phyloP scores from a whole-genome alignment of 2,329 filamentous ascomycete species.

The Byssoonygena ceratinophila region DNA sequence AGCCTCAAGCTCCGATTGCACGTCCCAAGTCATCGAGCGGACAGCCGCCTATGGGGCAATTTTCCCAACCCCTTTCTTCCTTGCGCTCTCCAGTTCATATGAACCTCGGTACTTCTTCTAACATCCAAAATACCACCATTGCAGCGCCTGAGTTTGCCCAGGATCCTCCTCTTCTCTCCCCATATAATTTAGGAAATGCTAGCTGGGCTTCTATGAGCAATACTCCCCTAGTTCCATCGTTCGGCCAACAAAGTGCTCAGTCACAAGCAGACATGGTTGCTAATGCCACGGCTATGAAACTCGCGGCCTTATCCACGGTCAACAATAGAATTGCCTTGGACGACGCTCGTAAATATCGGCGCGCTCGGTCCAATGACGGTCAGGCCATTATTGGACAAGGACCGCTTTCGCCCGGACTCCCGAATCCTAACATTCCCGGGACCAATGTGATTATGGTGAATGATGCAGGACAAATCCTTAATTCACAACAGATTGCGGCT shows the following conservation, averaged over 20 bases:
- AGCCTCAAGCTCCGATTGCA: conserved; percentile 44
- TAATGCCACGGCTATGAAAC: conserved; percentile 97
- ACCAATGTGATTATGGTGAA: conserved; percentile 89
- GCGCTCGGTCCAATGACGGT: conserved; percentile 78
- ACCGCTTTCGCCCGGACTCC: conserved; percentile 57
- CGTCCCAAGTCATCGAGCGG: conserved; percentile 70
- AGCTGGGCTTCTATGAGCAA: conserved; percentile 99
- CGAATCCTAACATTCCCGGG: conserved; percentile 52
- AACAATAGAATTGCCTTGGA: conserved; percentile 97
- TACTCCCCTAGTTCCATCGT: conserved; percentile 87
- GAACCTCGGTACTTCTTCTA: conserved; percentile 50
- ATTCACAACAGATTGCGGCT: conserved; percentile 71
- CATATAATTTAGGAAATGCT: conserved; percentile 62
- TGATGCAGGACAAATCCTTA: conserved; percentile 79
- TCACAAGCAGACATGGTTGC: conserved; percentile 95
- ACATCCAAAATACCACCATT: conserved; percentile 75
- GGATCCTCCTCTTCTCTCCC: conserved; percentile 80
- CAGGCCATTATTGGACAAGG: conserved; percentile 42
- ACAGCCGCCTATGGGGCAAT: conserved; percentile 72
- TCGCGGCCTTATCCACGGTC: conserved; percentile 90
- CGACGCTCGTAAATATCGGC: conserved; percentile 91
- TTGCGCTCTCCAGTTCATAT: conserved; percentile 72
- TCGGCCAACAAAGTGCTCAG: conserved; percentile 48
- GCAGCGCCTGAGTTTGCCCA: conserved; percentile 55
- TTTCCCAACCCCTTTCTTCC: conserved; percentile 68